These are phyloP conservation scores for Leccinum huronense DNA, from an alignment of 1,284 basidiomycete species.

Conservation along the genomic window DNA sequence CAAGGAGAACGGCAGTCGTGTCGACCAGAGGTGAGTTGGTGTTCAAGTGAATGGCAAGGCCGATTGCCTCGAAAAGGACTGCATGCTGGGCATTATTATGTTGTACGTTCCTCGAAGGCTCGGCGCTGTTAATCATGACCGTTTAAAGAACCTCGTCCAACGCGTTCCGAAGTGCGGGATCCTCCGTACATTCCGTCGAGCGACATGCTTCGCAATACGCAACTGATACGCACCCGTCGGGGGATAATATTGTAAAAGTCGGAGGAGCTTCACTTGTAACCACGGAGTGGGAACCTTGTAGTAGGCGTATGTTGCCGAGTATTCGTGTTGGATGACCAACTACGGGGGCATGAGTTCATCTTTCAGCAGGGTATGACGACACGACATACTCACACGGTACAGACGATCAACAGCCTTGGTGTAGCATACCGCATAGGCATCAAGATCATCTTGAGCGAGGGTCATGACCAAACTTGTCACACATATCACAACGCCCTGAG, in stretches of 20 bases:
- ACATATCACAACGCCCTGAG: constrained; percentile 89
- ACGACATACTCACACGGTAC: constrained; percentile 60
- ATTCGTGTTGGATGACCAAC: constrained; percentile 91
- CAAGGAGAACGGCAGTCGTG: constrained; percentile 89
- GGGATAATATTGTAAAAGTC: constrained; percentile 93
- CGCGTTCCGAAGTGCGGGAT: constrained; percentile 73
- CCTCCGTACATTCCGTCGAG: constrained; percentile 53
- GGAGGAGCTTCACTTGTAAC: constrained; percentile 95
- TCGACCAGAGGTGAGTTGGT: constrained; percentile 87
- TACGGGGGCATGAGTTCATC: constrained; percentile 36
- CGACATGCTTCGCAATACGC: not conserved
- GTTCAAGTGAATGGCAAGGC: constrained; percentile 95
- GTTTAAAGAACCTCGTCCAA: constrained; percentile 86
- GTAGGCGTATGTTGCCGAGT: constrained; percentile 87
- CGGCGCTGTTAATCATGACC: constrained; percentile 90
- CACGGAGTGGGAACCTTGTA: constrained; percentile 98
- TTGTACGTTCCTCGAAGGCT: constrained; percentile 92
- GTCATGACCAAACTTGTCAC: constrained; percentile 94
- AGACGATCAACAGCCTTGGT: constrained; percentile 92
- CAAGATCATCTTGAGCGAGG: constrained; percentile 90
- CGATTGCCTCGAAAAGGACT: constrained; percentile 97
- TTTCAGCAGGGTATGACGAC: constrained; percentile 2
- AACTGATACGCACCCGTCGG: constrained; percentile 67
- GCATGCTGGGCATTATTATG: constrained; percentile 99
- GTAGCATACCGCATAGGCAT: constrained; percentile 88